Percentiles rank a stretch among this genome's conserved stretches.
These are phyloP conservation scores for Glaciozyma antarctica DNA, from an alignment of 768 basidiomycete genomes.

Conservation along the genomic window DNA sequence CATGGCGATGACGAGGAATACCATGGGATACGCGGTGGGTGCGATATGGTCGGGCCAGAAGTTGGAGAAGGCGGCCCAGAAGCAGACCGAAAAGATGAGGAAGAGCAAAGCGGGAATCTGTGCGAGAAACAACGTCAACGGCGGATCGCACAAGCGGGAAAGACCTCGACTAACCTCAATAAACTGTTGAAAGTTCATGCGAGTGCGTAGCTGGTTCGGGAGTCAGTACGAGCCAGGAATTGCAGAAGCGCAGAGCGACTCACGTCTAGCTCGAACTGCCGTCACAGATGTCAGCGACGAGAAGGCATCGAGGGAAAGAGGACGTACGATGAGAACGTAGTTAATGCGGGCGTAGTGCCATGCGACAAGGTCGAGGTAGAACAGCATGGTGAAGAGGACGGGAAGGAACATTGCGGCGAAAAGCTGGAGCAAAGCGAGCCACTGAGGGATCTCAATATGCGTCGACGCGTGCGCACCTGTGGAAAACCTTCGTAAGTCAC, in stretches of 20 bases:
- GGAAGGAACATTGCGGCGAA: constrained; percentile 70
- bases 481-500: background rate
- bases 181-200: no score
- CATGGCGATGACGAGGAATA: constrained; percentile 62
- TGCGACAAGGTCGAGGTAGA: constrained; percentile 72
- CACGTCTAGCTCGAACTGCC: background rate
- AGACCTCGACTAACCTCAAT: no score
- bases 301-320: constrained; percentile 41
- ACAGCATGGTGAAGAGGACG: constrained; percentile 60
- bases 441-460: constrained; percentile 49
- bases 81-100: constrained; percentile 61
- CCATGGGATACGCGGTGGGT: constrained; percentile 67
- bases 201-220: background rate
- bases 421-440: constrained; percentile 60
- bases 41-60: constrained; percentile 49
- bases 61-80: constrained; percentile 70
- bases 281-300: background rate
- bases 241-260: no score
- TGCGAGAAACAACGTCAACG: constrained; percentile 33
- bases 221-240: no score
- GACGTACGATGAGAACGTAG: constrained; percentile 63
- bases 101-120: constrained; percentile 67
- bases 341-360: constrained; percentile 75
- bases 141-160: background rate
- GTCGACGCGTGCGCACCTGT: constrained; percentile 23